Evolutionary conservation across 2,329 filamentous ascomycete genomes (phyloP).

Genomic region (Diaporthe ilicicola): DNA sequence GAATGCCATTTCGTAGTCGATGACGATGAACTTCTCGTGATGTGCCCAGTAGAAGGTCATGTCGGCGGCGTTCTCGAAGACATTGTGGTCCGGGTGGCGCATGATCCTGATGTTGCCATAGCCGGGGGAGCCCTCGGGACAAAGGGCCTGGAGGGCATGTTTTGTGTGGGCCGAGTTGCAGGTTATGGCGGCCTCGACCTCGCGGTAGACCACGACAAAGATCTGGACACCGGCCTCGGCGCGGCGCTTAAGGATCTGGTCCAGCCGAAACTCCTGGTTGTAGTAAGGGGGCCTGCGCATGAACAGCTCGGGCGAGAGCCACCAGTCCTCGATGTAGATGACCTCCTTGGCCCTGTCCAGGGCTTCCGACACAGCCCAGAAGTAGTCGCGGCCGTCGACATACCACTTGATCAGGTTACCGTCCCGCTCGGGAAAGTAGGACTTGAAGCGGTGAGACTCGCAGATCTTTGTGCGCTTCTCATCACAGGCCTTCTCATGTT

Average conservation of each 20-base stretch:
- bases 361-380: constrained; percentile 89
- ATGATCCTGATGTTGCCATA: constrained; percentile 89
- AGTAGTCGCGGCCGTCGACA: constrained; percentile 94
- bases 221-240: constrained; percentile 96
- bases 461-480: constrained; percentile 77
- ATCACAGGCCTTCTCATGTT: constrained; percentile 86
- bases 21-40: constrained; percentile 96
- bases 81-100: constrained; percentile 94
- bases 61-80: constrained; percentile 91
- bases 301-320: constrained; percentile 90
- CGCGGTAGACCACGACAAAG: constrained; percentile 91
- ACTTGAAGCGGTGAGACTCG: constrained; percentile 83
- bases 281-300: constrained; percentile 83
- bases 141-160: constrained; percentile 80
- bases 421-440: constrained; percentile 86
- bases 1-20: constrained; percentile 90
- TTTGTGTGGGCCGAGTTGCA: constrained; percentile 96
- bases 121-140: constrained; percentile 82
- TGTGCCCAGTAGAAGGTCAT: constrained; percentile 99
- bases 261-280: constrained; percentile 87
- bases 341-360: constrained; percentile 90
- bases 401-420: constrained; percentile 96
- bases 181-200: constrained; percentile 81
- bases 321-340: constrained; percentile 98
- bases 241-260: constrained; percentile 85